Conservation (phyloP, 495 filamentous ascomycete genomes). For the Apiosordaria backusii region DNA sequence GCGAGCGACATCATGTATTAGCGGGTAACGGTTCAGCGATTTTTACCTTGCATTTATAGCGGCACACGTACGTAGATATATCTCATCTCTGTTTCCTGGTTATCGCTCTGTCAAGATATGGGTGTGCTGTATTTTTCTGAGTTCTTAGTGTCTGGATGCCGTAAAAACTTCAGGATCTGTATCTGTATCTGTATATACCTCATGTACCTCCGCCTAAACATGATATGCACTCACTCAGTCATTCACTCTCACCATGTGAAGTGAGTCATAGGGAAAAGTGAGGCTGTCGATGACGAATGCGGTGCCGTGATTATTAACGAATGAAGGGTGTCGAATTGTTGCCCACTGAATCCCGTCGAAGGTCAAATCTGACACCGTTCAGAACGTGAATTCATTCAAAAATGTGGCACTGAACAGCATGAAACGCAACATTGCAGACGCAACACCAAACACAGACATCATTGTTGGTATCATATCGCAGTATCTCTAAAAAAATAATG, state of each 20-base stretch:
- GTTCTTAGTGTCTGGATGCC: background rate
- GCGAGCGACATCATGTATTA: background rate
- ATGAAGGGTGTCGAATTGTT: no score
- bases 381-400: no score
- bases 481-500: background rate
- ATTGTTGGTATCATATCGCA: background rate
- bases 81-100: background rate
- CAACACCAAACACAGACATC: background rate
- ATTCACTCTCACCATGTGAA: no score
- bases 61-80: background rate
- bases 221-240: no score
- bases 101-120: background rate
- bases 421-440: no score
- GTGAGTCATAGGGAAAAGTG: no score
- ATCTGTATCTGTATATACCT: background rate
- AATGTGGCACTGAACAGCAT: no score
- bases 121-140: background rate
- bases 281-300: no score
- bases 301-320: no score
- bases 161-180: background rate
- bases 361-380: no score
- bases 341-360: no score
- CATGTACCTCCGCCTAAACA: no score
- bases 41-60: background rate
- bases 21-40: background rate